These are phyloP conservation scores for Ophiosphaerella herpotricha DNA, from an alignment of 2,329 filamentous ascomycete genomes.

Conservation along the genomic window DNA sequence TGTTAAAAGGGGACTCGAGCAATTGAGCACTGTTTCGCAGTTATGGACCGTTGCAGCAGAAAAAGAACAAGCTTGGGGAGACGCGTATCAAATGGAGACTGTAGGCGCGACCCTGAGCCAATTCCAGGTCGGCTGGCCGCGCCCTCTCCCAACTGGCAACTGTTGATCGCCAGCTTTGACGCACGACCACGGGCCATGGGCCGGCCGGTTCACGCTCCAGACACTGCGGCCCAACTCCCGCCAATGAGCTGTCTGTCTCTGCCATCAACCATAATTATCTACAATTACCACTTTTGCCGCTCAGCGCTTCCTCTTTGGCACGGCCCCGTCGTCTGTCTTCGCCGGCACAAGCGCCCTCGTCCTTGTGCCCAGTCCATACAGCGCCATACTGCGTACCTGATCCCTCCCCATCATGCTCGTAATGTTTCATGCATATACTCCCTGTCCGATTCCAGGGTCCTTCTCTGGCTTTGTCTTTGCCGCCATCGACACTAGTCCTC, in stretches of 20 bases:
- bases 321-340: background rate
- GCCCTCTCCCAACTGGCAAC: background rate
- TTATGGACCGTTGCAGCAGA: constrained; percentile 6
- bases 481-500: background rate
- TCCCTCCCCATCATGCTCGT: background rate
- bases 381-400: constrained; percentile 1
- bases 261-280: constrained; percentile 5
- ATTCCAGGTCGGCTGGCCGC: background rate
- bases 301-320: constrained; percentile 18
- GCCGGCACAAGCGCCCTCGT: background rate
- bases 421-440: constrained; percentile 4
- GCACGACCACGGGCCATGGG: background rate
- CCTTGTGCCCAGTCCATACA: constrained; percentile 3
- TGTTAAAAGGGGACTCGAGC: background rate
- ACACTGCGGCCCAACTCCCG: background rate
- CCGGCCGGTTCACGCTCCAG: constrained; percentile 4
- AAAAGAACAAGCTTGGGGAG: constrained; percentile 2
- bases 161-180: constrained; percentile 3
- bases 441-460: background rate
- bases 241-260: constrained; percentile 18
- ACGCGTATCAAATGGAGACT: constrained; percentile 12
- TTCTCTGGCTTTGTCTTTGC: background rate
- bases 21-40: constrained; percentile 4
- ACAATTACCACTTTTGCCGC: constrained; percentile 4
- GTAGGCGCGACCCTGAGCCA: constrained; percentile 12